Base-by-base conservation (phyloP, 1,284 basidiomycete genomes). In the Ustilago sp. region DNA sequence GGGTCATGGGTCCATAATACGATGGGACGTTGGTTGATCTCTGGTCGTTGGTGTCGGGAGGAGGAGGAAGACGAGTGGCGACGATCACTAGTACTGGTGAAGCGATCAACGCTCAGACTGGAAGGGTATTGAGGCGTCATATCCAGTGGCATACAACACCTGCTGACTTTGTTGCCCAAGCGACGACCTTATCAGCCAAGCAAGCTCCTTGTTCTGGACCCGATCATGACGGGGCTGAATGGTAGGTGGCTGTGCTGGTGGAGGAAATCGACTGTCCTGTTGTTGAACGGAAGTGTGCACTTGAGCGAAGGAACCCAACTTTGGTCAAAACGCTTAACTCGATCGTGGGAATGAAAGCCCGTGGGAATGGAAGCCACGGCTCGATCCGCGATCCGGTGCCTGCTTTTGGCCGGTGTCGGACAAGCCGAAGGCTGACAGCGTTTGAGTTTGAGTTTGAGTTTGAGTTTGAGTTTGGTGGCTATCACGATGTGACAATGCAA, bases 1-100 rank as follows among this genome's bases (percentile, higher is more conserved):
- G 83, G 83, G 32, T 84, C 79, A 53, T 85, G 83, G 17, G 78
- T 83, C 83, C 83, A 85, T 2, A 85, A 66, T 8, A 62, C 72
- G 65, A 78, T 68, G 45, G 76, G 76, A 0, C 76, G 68, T n/a
- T 71, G 52, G 55, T 71, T 71, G 72, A 78, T 68, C 57, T 74
- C 72, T 1, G 76, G 76, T 28, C 68, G 68, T 32, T 74, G 67
- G 12, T 72, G 67, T 23, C 47, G 60, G 4, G 64, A 58, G 13
- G 73, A 75, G 8, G 68, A 68, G 4, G 76, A 78, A 31, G 75
- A 77, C 28, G 69, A 70, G 23, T 74, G 68, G 8, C 76, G 68
- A 57, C 72, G 71, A 56, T 71, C 65, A 65, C 59, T 66, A 17
- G 65, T 43, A 50, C 50, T 57, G 72, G 56, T 68, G 72, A 78